Evolutionary conservation across 495 filamentous ascomycete genomes (phyloP).

Genomic region (Xylaria grammica): DNA sequence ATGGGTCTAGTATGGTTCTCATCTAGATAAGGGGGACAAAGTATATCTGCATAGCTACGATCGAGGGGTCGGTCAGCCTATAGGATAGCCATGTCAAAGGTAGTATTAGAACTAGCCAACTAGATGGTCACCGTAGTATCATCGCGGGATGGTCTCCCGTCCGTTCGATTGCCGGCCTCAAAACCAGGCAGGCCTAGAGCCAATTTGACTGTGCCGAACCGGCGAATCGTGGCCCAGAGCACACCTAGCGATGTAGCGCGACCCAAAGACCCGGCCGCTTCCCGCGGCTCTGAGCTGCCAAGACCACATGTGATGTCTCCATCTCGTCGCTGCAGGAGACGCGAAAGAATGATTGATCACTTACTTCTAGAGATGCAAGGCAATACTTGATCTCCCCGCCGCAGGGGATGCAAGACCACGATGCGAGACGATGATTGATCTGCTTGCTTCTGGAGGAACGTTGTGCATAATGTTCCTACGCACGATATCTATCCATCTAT

Average conservation of each 20-base stretch:
- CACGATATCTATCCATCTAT: too few species aligned
- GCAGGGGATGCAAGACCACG: background rate
- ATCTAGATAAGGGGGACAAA: background rate
- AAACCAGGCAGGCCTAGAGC: background rate
- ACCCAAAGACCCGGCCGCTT: too few species aligned
- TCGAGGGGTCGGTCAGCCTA: background rate
- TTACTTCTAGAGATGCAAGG: too few species aligned
- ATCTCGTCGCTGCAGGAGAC: background rate
- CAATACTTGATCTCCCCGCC: background rate
- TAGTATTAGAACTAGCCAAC: background rate
- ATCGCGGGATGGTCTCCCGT: background rate
- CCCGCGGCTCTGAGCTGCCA: constrained; percentile 3
- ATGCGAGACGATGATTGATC: background rate
- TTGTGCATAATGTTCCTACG: background rate
- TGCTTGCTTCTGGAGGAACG: background rate
- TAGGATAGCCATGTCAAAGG: background rate
- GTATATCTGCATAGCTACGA: background rate
- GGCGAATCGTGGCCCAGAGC: background rate
- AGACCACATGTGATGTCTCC: background rate
- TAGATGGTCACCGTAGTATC: too few species aligned
- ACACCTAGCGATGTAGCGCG: too few species aligned
- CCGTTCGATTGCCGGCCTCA: background rate
- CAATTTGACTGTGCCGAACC: background rate
- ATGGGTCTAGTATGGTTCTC: too few species aligned
- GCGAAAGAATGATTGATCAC: background rate